Evolutionary conservation across 768 basidiomycete genomes (phyloP), one percentile per base, ranked within the genome.

Genomic region (Cantharellus anzutake): DNA sequence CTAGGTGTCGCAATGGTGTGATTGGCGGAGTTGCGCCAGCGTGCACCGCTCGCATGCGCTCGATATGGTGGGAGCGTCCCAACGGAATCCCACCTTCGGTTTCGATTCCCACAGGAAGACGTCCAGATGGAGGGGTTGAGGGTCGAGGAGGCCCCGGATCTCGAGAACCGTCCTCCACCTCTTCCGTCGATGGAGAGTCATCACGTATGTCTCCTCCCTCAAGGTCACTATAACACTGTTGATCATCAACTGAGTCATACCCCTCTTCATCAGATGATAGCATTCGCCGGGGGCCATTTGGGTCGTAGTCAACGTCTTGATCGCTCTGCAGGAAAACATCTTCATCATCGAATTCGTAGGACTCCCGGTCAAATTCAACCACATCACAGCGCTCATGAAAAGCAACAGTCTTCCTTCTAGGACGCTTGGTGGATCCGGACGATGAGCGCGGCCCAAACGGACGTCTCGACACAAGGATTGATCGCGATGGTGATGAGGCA

Each of bases 381-480:
- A 92, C 86, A 62, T 91, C 87, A 64, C 84, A 86, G 5, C 80
- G 76, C 63, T 86, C 83, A 67, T 83, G 77, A 60, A 85, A 92
- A 1, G 80, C 84, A 37, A 92, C 89, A 0, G 80, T 88, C 68
- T 88, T 90, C 62, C 84, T 70, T 38, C 79, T 38, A 53, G 38
- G 41, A 4, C 63, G 35, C n/a, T 41, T n/a, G 34, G 50, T 48
- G 14, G 64, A 60, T 29, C 58, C 59, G 3, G 66, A 66, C 5
- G 60, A 61, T 3, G 78, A 71, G 39, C 87, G 82, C 3, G 87
- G 87, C 2, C 88, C 87, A 64, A 83, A 83, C 64, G 87, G 75
- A 41, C 84, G 78, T 40, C 53, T 48, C 39, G 69, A 63, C 59
- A 66, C 63, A 62, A 65, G 63, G 57, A 65, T 65, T 59, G 56